Conservation (phyloP, 352 stramenopile species). For the Aphanomyces cochlioides region DNA sequence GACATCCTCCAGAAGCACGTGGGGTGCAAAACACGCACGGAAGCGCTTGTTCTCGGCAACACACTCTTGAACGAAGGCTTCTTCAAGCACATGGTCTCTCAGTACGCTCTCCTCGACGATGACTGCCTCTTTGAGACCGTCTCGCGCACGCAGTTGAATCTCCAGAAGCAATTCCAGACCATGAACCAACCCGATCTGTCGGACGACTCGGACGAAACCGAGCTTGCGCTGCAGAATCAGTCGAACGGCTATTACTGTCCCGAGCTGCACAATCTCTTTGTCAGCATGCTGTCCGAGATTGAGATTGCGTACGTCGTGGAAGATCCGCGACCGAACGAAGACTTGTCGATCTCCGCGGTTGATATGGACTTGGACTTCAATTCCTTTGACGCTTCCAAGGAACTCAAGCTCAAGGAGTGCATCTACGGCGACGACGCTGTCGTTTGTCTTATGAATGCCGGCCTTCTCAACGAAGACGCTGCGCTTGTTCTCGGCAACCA, state of each 20-base stretch:
- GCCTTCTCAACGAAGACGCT: conserved; percentile 25
- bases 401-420: conserved; percentile 29
- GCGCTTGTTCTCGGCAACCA: conserved; percentile 29
- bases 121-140: conserved; percentile 30
- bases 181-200: neutral
- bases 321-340: conserved; percentile 23
- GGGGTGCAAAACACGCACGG: conserved; percentile 23
- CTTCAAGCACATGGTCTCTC: conserved; percentile 32
- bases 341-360: conserved; percentile 24
- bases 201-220: conserved; percentile 24
- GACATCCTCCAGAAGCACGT: conserved; percentile 30
- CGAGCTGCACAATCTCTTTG: conserved; percentile 31
- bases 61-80: conserved; percentile 31
- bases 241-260: conserved; percentile 30
- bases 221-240: conserved; percentile 36
- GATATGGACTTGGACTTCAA: conserved; percentile 16
- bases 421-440: conserved; percentile 28
- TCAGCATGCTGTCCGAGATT: conserved; percentile 29
- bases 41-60: conserved; percentile 29
- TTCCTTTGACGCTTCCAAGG: conserved; percentile 26
- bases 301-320: conserved; percentile 29
- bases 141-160: conserved; percentile 26
- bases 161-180: conserved; percentile 29
- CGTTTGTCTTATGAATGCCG: conserved; percentile 25
- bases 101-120: conserved; percentile 29